phyloP scores from a whole-genome alignment of 1,284 basidiomycete genomes.

The Ceratorhiza oryzae-sativae region DNA sequence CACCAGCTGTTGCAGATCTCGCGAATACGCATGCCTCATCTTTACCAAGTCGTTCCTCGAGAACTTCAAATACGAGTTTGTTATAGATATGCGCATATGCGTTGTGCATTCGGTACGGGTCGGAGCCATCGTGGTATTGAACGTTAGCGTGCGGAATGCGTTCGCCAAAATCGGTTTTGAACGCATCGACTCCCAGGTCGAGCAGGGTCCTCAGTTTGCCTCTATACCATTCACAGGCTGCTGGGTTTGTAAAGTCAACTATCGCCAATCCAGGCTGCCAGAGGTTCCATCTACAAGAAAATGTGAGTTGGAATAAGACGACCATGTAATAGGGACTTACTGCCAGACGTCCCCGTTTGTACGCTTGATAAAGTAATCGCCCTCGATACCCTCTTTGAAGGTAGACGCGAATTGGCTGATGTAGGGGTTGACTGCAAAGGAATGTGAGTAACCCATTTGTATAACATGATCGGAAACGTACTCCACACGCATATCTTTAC shows the following conservation, averaged over 20 bases:
- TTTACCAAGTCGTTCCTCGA: constrained; percentile 66
- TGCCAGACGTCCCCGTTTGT: constrained; percentile 76
- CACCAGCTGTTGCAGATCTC: constrained; percentile 68
- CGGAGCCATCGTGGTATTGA: constrained; percentile 70
- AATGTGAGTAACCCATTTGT: neutral
- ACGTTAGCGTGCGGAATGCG: constrained; percentile 66
- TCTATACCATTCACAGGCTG: constrained; percentile 70
- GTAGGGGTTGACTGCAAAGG: constrained; percentile 66
- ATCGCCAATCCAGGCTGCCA: constrained; percentile 77
- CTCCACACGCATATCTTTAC: constrained; percentile 80
- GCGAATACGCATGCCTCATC: constrained; percentile 75
- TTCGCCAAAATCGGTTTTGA: constrained; percentile 80
- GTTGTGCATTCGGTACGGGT: constrained; percentile 70
- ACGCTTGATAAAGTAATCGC: constrained; percentile 73
- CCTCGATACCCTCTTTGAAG: constrained; percentile 71
- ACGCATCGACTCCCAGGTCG: constrained; percentile 73
- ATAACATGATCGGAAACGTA: constrained; percentile 49
- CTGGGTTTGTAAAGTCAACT: constrained; percentile 74
- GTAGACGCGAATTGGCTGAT: constrained; percentile 72
- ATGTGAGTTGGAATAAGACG: neutral
- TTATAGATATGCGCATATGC: constrained; percentile 73
- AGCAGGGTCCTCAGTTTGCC: constrained; percentile 66
- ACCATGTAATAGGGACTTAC: constrained; percentile 52
- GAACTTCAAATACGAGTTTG: constrained; percentile 68
- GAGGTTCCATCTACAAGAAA: constrained; percentile 64